These are phyloP conservation scores for Globisporangium rhizosaccharum DNA, from an alignment of 352 stramenopile species.

Conservation along the genomic window DNA sequence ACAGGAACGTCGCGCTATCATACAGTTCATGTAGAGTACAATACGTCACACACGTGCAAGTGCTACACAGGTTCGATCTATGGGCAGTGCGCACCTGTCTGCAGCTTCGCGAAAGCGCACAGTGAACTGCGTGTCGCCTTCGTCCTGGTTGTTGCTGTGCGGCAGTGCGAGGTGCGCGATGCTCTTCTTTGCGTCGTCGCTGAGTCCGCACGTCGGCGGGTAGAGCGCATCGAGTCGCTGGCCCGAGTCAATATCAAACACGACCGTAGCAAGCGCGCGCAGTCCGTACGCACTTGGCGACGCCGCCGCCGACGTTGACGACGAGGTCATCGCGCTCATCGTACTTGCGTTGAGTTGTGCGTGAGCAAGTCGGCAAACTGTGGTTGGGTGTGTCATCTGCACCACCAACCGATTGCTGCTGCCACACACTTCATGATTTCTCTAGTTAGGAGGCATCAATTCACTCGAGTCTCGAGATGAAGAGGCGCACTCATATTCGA, in stretches of 20 bases:
- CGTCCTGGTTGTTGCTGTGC: constrained; percentile 84
- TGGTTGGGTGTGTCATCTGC: too few species aligned
- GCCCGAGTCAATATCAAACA: constrained; percentile 79
- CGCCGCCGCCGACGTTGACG: not conserved
- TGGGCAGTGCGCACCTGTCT: constrained; percentile 19
- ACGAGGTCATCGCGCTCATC: not conserved
- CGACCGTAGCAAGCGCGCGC: constrained; percentile 59
- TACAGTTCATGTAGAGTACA: not conserved
- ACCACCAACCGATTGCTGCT: too few species aligned
- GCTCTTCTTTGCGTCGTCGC: constrained; percentile 51
- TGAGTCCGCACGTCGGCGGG: constrained; percentile 35
- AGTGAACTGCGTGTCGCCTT: constrained; percentile 82
- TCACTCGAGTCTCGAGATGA: too few species aligned
- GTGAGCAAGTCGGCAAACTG: too few species aligned
- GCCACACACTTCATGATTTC: too few species aligned
- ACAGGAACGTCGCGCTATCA: constrained; percentile 43
- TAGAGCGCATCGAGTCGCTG: constrained; percentile 68
- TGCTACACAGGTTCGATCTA: not conserved
- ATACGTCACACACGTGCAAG: too few species aligned
- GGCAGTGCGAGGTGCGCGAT: constrained; percentile 73
- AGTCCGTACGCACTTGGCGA: constrained; percentile 32
- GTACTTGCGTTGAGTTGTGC: not conserved
- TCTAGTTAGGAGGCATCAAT: too few species aligned
- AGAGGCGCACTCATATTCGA: too few species aligned
- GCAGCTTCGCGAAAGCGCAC: constrained; percentile 53